phyloP scores from a whole-genome alignment of 345 rosid genomes.

The Limnanthes douglasii region DNA sequence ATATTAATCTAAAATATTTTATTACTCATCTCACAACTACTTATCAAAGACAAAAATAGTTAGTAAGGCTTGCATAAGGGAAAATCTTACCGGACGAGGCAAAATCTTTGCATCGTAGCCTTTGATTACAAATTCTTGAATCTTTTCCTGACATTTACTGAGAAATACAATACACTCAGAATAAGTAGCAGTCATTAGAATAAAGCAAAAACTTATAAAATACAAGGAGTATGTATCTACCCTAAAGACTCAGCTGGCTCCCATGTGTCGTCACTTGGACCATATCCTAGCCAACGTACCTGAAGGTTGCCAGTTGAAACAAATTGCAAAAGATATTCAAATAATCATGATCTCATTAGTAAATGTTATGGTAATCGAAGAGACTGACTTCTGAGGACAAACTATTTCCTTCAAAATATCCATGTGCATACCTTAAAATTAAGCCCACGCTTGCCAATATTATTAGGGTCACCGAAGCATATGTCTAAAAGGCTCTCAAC shows the following conservation, averaged over 20 bases:
- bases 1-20: too few species aligned
- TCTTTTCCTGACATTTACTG: constrained; percentile 58
- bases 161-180: constrained; percentile 12
- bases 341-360: too few species aligned
- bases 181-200: too few species aligned
- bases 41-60: neutral
- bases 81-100: constrained; percentile 79
- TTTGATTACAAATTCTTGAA: constrained; percentile 45
- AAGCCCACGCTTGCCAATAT: constrained; percentile 35
- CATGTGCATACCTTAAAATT: constrained; percentile 33
- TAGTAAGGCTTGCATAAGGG: too few species aligned
- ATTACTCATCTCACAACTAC: neutral
- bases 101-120: constrained; percentile 61
- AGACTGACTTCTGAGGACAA: too few species aligned
- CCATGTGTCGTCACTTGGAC: constrained; percentile 69
- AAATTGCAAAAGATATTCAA: too few species aligned
- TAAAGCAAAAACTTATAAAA: constrained; percentile 3
- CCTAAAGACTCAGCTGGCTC: constrained; percentile 68
- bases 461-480: constrained; percentile 45
- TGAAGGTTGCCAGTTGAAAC: constrained; percentile 17
- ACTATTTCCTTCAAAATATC: too few species aligned
- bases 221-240: constrained; percentile 18
- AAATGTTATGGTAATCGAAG: too few species aligned
- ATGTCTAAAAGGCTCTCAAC: constrained; percentile 36
- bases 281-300: constrained; percentile 90